Conservation (phyloP, 2,329 filamentous ascomycete species). For the Penicillium sp. region DNA sequence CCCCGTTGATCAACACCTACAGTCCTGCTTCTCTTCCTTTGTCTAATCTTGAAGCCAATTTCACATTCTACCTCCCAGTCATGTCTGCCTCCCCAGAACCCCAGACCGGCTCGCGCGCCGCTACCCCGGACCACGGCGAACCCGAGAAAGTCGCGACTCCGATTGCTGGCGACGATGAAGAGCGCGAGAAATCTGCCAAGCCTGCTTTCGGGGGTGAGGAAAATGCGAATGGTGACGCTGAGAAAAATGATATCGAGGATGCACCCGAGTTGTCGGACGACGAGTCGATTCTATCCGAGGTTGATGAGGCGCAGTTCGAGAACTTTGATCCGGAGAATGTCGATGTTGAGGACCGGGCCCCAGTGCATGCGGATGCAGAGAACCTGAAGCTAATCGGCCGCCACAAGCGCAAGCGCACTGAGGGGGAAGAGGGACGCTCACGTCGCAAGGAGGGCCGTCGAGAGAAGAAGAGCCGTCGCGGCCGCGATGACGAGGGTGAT, state of each 20-base stretch:
- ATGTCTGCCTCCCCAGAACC: conserved; percentile 43
- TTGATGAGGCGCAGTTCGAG: conserved; percentile 64
- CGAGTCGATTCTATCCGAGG: conserved; percentile 62
- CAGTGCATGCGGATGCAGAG: conserved; percentile 59
- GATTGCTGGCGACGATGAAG: conserved; percentile 23
- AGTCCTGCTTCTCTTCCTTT: not conserved
- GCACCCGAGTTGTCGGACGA: conserved; percentile 50
- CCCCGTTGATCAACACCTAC: conserved; percentile 1
- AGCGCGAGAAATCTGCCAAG: conserved; percentile 9
- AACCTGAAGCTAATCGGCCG: conserved; percentile 61
- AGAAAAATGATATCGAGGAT: conserved; percentile 15
- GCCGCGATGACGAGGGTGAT: conserved; percentile 62
- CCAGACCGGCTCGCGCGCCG: conserved; percentile 22
- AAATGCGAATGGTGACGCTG: not conserved
- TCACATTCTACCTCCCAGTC: conserved; percentile 1
- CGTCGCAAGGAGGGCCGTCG: conserved; percentile 63
- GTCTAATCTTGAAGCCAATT: not conserved
- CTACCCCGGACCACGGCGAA: conserved; percentile 26
- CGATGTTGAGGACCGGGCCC: conserved; percentile 58
- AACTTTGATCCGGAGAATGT: conserved; percentile 62
- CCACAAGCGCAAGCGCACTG: conserved; percentile 63
- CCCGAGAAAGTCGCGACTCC: conserved; percentile 28
- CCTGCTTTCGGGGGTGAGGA: conserved; percentile 16
- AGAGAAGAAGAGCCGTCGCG: conserved; percentile 64
- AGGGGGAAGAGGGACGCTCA: conserved; percentile 61